A percentile compares a stretch with the other conserved stretches of the same genome.
phyloP scores from a whole-genome alignment of 1,139 yeast genomes.

The Nakaseomyces glabratus region DNA sequence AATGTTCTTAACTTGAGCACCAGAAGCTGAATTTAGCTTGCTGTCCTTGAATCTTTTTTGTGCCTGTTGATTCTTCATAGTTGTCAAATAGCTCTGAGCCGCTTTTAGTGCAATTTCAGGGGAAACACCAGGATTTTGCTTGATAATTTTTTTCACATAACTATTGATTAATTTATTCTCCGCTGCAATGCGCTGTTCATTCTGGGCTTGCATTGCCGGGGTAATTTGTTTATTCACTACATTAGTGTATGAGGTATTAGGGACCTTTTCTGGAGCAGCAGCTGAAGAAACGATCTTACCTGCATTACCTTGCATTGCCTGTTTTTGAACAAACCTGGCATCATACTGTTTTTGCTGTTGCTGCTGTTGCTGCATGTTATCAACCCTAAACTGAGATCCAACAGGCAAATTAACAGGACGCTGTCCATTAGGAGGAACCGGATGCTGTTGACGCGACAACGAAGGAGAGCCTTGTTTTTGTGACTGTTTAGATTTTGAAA shows the following conservation, averaged over 20 bases:
- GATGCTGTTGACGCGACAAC: constrained; percentile 11
- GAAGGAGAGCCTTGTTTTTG: constrained; percentile 23
- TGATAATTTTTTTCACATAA: constrained; percentile 26
- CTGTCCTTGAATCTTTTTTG: constrained; percentile 9
- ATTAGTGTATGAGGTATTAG: no score
- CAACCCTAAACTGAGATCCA: no score
- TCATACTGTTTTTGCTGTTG: constrained; percentile 10
- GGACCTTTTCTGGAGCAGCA: no score
- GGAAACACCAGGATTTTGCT: constrained; percentile 27
- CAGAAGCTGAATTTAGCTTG: constrained; percentile 1
- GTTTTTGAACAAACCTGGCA: not conserved
- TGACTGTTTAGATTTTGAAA: no score
- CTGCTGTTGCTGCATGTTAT: constrained; percentile 21
- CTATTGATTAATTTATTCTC: constrained; percentile 29
- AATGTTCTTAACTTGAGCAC: not conserved
- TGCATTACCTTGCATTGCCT: no score
- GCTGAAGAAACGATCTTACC: no score
- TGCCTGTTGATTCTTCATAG: constrained; percentile 11
- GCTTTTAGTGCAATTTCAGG: constrained; percentile 30
- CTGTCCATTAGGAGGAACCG: not conserved
- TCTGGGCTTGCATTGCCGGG: constrained; percentile 1
- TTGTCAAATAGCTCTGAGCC: constrained; percentile 26
- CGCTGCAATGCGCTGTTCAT: constrained; percentile 10
- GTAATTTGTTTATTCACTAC: no score
- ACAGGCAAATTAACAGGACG: no score